Conservation (phyloP, 177 flowering plant species). For the Vitis hybrid region DNA sequence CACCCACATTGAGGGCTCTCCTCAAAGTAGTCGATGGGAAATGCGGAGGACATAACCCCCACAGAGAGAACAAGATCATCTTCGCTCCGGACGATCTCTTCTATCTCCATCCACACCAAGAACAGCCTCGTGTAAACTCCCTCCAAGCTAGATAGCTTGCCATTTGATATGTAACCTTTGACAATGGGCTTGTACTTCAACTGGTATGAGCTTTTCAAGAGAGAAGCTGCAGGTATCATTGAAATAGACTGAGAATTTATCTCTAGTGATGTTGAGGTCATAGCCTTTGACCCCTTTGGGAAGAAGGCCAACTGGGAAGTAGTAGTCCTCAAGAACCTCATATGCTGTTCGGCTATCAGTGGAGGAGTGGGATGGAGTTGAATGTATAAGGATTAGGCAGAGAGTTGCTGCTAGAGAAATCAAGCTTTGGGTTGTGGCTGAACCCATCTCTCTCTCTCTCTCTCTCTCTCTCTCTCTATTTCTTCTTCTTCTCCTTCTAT, state of each 20-base stretch:
- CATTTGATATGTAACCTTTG: constrained; percentile 25
- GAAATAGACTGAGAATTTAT: constrained; percentile 30
- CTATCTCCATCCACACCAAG: constrained; percentile 38
- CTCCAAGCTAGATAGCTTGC: constrained; percentile 24
- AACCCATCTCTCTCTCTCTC: too few species aligned
- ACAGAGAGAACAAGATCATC: constrained; percentile 37
- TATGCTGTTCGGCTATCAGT: constrained; percentile 21
- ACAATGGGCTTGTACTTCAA: constrained; percentile 34
- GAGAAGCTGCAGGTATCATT: constrained; percentile 33
- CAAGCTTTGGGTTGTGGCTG: neutral
- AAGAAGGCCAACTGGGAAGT: constrained; percentile 35
- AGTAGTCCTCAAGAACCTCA: constrained; percentile 19
- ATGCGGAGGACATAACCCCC: constrained; percentile 40
- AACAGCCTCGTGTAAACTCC: constrained; percentile 43
- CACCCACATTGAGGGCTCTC: constrained; percentile 49
- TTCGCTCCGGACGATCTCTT: constrained; percentile 31
- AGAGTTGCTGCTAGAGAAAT: neutral
- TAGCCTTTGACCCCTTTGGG: constrained; percentile 34
- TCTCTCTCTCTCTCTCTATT: too few species aligned
- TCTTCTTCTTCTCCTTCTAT: neutral
- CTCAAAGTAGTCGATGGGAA: constrained; percentile 33
- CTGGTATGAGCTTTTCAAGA: constrained; percentile 39
- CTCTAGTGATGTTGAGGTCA: constrained; percentile 24
- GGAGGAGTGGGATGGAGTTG: constrained; percentile 1
- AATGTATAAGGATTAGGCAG: constrained; percentile 1